A percentile compares a stretch with the other conserved stretches of the same genome.
Conservation (phyloP, 192 early-diverging fungal species). For the Phlyctochytrium bullatum region DNA sequence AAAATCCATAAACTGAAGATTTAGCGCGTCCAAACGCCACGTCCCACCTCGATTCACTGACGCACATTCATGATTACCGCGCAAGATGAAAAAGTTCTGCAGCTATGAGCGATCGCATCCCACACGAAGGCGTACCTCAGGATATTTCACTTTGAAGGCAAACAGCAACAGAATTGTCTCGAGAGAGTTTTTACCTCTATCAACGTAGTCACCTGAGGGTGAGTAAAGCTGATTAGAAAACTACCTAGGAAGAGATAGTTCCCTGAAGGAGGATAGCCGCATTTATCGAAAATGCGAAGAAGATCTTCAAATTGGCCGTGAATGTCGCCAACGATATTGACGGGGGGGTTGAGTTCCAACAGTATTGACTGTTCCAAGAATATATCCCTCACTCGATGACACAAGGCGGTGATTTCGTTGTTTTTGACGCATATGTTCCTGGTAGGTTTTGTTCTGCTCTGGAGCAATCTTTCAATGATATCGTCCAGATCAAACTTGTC, state of each 20-base stretch:
- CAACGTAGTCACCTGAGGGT: constrained; percentile 84
- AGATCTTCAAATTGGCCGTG: constrained; percentile 96
- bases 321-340: constrained; percentile 69
- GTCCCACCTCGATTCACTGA: constrained; percentile 78
- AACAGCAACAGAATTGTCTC: constrained; percentile 93
- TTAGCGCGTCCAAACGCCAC: not conserved
- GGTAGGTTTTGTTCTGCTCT: constrained; percentile 68
- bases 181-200: constrained; percentile 91
- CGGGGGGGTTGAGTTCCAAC: constrained; percentile 47
- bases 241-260: constrained; percentile 87
- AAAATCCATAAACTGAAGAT: constrained; percentile 84
- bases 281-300: constrained; percentile 87
- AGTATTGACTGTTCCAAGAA: constrained; percentile 80
- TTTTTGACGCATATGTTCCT: constrained; percentile 81
- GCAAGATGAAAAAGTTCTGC: constrained; percentile 94
- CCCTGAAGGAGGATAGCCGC: constrained; percentile 85
- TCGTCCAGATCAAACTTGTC: constrained; percentile 77
- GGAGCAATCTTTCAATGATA: constrained; percentile 80
- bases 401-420: constrained; percentile 81
- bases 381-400: constrained; percentile 82
- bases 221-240: constrained; percentile 1
- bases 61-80: constrained; percentile 96
- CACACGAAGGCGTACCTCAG: constrained; percentile 45
- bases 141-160: constrained; percentile 96
- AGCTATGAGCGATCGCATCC: not conserved